Base-by-base conservation (phyloP, 148 eudicot species). In the Pharnaceum exiguum region DNA sequence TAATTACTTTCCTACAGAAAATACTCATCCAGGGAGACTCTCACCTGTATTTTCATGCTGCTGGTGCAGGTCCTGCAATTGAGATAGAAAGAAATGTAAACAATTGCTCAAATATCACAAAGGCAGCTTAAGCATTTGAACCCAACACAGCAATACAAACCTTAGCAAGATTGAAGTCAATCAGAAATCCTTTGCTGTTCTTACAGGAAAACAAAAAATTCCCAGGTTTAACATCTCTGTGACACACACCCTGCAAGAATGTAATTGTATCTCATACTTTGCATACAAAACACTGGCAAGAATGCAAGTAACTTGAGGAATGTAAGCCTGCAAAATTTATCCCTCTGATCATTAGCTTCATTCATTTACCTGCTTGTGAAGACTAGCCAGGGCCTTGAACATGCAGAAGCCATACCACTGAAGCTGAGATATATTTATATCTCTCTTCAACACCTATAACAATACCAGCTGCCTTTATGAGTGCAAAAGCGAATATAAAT, bases 181-280 rank as follows among this genome's bases (percentile, higher is more conserved):
- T 85, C 61, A 93, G 74, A 77, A 63, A 93, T 18, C 99, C 99
- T 62, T 72, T 80, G 40, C 56, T 61, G 65, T 48, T 55, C 63
- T 78, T 83, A 29, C 89, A 66, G 46, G 88, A 85, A 63, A 85
- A 93, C 47, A 93, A 80, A 58, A 93, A 93, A 71, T 93, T 93
- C 23, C 99, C 99, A 42, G 99, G 99, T 70, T 93, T 93, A 65
- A 93, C 79, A 72, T 93, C 99, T 73, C 99, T 79, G 62, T 93
- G 99, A 69, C 81, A 82, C 63, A 88, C 81, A 30, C 84, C 96
- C 99, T 94, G 84, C 60, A 71, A 64, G 42, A 19, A 48, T n/a
- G 58, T 51, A 37, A 60, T 39, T 29, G 28, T 11, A 52, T 33
- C 17, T 46, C 12, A 49, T 28, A 46, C 22, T 23, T 59, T 45